These are phyloP conservation scores for Parasarocladium wereldwijsianum DNA, from an alignment of 2,329 filamentous ascomycete genomes.

Conservation along the genomic window DNA sequence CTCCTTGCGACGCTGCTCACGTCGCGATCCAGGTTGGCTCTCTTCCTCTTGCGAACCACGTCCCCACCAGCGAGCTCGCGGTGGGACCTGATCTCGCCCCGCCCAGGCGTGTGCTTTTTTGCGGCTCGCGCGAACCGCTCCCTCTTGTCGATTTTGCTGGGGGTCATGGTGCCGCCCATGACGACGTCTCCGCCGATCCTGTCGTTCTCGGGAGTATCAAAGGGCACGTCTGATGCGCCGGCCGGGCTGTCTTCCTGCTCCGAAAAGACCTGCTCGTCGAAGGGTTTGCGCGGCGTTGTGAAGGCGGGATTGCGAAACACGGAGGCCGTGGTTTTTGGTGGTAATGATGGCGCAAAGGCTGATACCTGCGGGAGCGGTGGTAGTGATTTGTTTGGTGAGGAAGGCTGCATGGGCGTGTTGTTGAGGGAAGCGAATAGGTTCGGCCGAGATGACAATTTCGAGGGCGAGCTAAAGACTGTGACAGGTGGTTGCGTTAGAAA, in stretches of 20 bases:
- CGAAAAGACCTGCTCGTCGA: constrained; percentile 37
- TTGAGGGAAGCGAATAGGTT: constrained; percentile 3
- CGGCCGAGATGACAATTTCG: constrained; percentile 2
- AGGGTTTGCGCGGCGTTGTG: constrained; percentile 44
- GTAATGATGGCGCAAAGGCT: constrained; percentile 24
- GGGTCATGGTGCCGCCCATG: constrained; percentile 29
- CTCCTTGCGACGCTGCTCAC: constrained; percentile 34
- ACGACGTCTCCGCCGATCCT: constrained; percentile 25
- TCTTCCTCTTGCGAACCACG: constrained; percentile 38
- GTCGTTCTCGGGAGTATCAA: constrained; percentile 37
- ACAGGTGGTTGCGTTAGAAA: constrained; percentile 6
- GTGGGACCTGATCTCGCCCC: constrained; percentile 46
- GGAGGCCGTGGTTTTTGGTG: constrained; percentile 28
- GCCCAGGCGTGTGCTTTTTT: constrained; percentile 35
- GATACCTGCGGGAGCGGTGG: constrained; percentile 16
- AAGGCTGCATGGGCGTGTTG: constrained; percentile 1
- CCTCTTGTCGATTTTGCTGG: constrained; percentile 29
- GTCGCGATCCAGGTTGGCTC: constrained; percentile 34
- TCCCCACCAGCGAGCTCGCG: constrained; percentile 22
- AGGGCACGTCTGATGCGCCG: constrained; percentile 37
- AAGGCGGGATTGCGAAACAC: constrained; percentile 50
- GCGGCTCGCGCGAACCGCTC: constrained; percentile 26
- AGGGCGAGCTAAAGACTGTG: constrained; percentile 8
- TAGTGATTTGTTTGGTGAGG: constrained; percentile 10
- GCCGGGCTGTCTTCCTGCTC: constrained; percentile 48